A percentile compares a stretch with the other conserved stretches of the same genome.
Evolutionary conservation across 2,329 filamentous ascomycete species (phyloP).

Genomic region (Dactylonectria macrodidyma): DNA sequence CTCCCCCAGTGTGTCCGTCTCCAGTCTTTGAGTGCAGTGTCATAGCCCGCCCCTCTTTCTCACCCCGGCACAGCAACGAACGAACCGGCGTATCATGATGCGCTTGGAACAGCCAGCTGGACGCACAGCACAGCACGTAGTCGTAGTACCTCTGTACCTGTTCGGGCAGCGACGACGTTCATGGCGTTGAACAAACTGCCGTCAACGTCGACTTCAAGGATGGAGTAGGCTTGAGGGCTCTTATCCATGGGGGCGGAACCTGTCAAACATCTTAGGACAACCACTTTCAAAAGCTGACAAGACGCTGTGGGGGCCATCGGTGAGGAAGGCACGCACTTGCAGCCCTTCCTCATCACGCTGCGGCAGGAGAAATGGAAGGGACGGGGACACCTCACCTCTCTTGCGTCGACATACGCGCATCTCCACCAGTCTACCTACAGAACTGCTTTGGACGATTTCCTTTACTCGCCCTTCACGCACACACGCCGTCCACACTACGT

Average conservation of each 20-base stretch:
- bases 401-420: constrained; percentile 19
- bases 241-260: not conserved
- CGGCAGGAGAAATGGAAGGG: constrained; percentile 30
- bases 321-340: constrained; percentile 9
- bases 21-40: constrained; percentile 19
- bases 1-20: constrained; percentile 34
- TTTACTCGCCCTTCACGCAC: constrained; percentile 26
- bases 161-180: not conserved
- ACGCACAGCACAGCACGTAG: not conserved
- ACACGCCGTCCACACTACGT: constrained; percentile 13
- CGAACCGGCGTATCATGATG: constrained; percentile 13
- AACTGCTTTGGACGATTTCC: constrained; percentile 32
- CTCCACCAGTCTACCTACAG: constrained; percentile 40
- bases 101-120: not conserved
- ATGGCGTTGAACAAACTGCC: not conserved
- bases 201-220: not conserved
- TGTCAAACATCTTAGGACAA: not conserved
- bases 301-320: constrained; percentile 14
- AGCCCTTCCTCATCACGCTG: constrained; percentile 27
- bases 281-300: not conserved
- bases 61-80: constrained; percentile 14
- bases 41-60: constrained; percentile 26
- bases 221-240: not conserved
- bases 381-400: constrained; percentile 22
- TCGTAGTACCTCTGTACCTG: not conserved